Evolutionary conservation across 169 alveolate species (phyloP), one percentile per base, ranked within the genome.

Genomic region (Plasmodium malariae): DNA sequence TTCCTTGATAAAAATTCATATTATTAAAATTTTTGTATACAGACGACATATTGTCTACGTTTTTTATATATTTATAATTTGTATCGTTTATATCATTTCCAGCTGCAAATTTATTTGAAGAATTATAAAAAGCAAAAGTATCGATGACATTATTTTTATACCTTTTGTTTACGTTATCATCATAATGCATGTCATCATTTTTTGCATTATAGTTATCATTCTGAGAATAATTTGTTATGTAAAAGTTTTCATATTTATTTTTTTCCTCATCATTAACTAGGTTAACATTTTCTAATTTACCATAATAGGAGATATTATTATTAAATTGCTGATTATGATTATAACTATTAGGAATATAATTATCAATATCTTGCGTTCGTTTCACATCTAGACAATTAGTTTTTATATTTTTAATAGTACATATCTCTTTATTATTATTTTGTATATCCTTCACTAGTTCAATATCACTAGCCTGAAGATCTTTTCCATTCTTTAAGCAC

Each of bases 41-140:
- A 11, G 28, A 14, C 5, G 45, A n/a, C 9, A 49, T 62, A n/a
- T 12, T 32, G 34, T 19, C 19, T 55, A 3, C 26, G 24, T 34
- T 34, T 12, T 62, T 62, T 12, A 24, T 3, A 32, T 32, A 14
- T 32, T 62, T 62, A 62, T 32, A 12, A 30, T 30, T 30, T 11
- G 2, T 34, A 1, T 55, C 14, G 11, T 45, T 73, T 19, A 9
- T 7, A 9, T 37, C 71, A 7, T 3, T 36, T 28, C 45, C 71
- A 17, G 17, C 71, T 73, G 57, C 49, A 30, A 32, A 57, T 11
- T 45, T 45, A 73, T n/a, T 73, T 24, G 55, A 32, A 21, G 87
- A 45, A 48, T 30, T 54, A 62, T 57, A 57, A 48, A 73, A 57
- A 5, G 30, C 24, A 49, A 36, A 28, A 5, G 72, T 19, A 19